phyloP scores from a whole-genome alignment of 768 basidiomycete genomes.

The Lentinula lateritia region DNA sequence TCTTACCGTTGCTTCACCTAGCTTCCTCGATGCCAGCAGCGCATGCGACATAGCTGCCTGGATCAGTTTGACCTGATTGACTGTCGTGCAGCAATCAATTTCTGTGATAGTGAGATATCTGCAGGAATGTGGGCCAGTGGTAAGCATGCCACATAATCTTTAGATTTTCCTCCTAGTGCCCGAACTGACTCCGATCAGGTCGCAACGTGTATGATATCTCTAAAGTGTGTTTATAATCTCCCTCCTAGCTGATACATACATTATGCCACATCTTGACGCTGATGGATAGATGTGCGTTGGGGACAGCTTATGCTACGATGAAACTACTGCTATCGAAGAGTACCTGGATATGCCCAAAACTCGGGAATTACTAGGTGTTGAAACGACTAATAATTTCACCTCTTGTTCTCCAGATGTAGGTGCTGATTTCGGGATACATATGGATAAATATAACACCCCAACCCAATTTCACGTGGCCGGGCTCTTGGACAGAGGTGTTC shows the following conservation, averaged over 20 bases:
- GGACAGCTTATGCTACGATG: slow-evolving; percentile 31
- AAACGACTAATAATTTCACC: slow-evolving; percentile 45
- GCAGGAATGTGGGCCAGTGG: slow-evolving; percentile 33
- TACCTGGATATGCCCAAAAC: slow-evolving; percentile 43
- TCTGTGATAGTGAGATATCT: slow-evolving; percentile 54
- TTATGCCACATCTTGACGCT: background rate
- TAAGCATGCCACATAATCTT: slow-evolving; percentile 17
- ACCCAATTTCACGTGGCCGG: slow-evolving; percentile 49
- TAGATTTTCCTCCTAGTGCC: background rate
- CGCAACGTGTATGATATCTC: slow-evolving; percentile 11
- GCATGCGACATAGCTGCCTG: slow-evolving; percentile 51
- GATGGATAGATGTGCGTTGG: slow-evolving; percentile 9
- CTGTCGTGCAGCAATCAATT: slow-evolving; percentile 56
- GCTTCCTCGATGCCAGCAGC: slow-evolving; percentile 61
- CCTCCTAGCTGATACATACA: background rate
- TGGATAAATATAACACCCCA: slow-evolving; percentile 36
- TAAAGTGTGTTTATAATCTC: slow-evolving; percentile 3
- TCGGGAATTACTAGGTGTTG: slow-evolving; percentile 41
- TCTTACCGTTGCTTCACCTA: slow-evolving; percentile 15
- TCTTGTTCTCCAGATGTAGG: slow-evolving; percentile 51
- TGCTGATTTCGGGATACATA: slow-evolving; percentile 41
- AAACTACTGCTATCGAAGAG: slow-evolving; percentile 30
- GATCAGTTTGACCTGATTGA: slow-evolving; percentile 59
- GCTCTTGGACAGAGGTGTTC: slow-evolving; percentile 73
- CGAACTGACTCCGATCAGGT: background rate